These are phyloP conservation scores for Hanseniaspora uvarum DNA, from an alignment of 1,139 yeast species.

Conservation along the genomic window DNA sequence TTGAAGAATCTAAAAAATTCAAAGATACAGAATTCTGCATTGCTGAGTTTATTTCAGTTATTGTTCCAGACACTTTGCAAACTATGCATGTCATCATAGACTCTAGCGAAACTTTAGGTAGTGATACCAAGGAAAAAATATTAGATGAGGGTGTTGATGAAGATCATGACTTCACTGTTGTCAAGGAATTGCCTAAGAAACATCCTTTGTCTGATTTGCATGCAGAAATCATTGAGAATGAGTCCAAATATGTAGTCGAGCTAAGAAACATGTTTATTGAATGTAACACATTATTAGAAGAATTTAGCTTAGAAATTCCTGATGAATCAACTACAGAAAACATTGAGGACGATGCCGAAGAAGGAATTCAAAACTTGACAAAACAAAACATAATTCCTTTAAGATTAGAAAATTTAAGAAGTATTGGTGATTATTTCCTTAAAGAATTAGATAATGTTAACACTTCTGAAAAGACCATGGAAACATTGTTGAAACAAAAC, in stretches of 20 bases:
- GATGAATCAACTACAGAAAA: conserved; percentile 31
- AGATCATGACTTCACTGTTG: conserved; percentile 6
- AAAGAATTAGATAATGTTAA: conserved; percentile 26
- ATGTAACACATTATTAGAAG: conserved; percentile 2
- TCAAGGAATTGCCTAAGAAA: conserved; percentile 6
- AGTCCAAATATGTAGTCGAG: background rate
- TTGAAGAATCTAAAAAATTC: background rate
- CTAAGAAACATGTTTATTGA: conserved; percentile 11
- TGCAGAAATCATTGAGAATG: conserved; percentile 1
- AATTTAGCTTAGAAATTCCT: background rate
- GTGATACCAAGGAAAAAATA: conserved; percentile 12
- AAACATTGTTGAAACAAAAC: conserved; percentile 31
- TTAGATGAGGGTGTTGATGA: conserved; percentile 16
- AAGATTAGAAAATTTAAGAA: conserved; percentile 13
- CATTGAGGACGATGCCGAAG: conserved; percentile 29
- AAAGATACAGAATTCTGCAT: background rate
- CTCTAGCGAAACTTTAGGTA: conserved; percentile 14
- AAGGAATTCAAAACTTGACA: conserved; percentile 18
- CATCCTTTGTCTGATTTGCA: conserved; percentile 8
- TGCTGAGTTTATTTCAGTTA: conserved; percentile 6
- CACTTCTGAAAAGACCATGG: conserved; percentile 43
- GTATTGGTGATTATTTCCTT: conserved; percentile 23
- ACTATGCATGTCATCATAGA: conserved; percentile 16
- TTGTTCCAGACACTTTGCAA: conserved; percentile 14
- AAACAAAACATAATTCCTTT: conserved; percentile 6